A percentile compares a stretch with the other conserved stretches of the same genome.
Evolutionary conservation across 257 asterid species (phyloP).

Genomic region (Solanum piurae): DNA sequence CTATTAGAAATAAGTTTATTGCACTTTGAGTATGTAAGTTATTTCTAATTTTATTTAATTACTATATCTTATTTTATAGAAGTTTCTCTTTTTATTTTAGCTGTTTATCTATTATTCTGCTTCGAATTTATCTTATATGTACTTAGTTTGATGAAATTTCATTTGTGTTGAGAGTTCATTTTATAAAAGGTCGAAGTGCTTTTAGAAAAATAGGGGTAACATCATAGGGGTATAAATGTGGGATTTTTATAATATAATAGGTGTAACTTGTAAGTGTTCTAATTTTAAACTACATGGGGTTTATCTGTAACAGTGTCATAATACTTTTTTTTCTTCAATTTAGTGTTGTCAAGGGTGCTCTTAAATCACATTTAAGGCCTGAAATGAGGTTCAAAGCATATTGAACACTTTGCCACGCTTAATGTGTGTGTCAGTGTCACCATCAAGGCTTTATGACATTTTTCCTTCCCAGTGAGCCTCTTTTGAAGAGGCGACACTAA

Average conservation of each 20-base stretch:
- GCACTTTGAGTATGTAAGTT: not conserved
- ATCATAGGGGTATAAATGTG: not conserved
- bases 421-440: not conserved
- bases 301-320: not conserved
- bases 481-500: not conserved
- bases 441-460: not conserved
- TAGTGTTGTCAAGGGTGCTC: not conserved
- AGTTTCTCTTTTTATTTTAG: not conserved
- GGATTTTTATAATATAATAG: not conserved
- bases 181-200: not conserved
- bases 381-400: not conserved
- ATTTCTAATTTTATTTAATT: not conserved
- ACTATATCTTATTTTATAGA: not conserved
- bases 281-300: not conserved
- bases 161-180: not conserved
- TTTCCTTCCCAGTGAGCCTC: not conserved
- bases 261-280: not conserved
- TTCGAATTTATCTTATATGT: not conserved
- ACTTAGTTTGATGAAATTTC: not conserved
- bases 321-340: not conserved
- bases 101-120: not conserved
- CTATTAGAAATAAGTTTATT: not conserved
- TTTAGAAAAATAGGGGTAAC: not conserved
- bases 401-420: not conserved
- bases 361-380: not conserved